phyloP scores from a whole-genome alignment of 2,329 filamentous ascomycete species.

The Aspergillus piperis region DNA sequence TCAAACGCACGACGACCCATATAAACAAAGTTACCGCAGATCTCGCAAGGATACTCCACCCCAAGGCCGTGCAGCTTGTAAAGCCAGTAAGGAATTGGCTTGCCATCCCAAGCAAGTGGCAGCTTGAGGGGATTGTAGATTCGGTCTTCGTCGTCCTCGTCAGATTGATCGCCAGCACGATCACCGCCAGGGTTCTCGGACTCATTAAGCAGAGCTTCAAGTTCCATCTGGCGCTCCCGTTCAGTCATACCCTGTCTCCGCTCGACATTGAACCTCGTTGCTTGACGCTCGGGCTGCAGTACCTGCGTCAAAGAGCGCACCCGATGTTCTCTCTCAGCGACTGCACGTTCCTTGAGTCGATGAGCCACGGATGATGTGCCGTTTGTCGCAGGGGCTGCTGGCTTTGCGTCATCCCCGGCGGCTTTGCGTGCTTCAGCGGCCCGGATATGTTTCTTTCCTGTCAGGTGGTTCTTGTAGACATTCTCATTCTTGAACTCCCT shows the following conservation, averaged over 20 bases:
- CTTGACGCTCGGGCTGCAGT: constrained; percentile 83
- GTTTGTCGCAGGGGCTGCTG: constrained; percentile 22
- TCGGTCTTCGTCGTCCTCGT: constrained; percentile 77
- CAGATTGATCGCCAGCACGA: constrained; percentile 61
- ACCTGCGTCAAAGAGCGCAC: constrained; percentile 76
- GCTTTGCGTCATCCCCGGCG: constrained; percentile 36
- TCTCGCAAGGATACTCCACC: constrained; percentile 92
- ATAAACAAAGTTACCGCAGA: constrained; percentile 98
- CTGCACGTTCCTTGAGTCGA: constrained; percentile 80
- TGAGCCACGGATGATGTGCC: constrained; percentile 30
- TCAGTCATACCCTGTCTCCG: constrained; percentile 97
- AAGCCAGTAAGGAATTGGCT: constrained; percentile 98
- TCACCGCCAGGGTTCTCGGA: constrained; percentile 42
- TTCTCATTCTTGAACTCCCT: constrained; percentile 96
- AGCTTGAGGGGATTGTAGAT: constrained; percentile 97
- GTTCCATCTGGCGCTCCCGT: constrained; percentile 87
- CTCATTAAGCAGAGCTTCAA: constrained; percentile 79
- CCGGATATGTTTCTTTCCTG: constrained; percentile 89
- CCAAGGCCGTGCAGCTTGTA: constrained; percentile 96
- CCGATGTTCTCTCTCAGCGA: constrained; percentile 85
- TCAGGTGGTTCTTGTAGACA: constrained; percentile 86
- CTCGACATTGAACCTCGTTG: constrained; percentile 93
- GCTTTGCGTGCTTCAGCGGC: constrained; percentile 67
- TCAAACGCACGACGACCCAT: constrained; percentile 95
- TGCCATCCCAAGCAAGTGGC: constrained; percentile 95